phyloP scores from a whole-genome alignment of 202 grass and related monocot genomes.

The Sporobolus alterniflorus region DNA sequence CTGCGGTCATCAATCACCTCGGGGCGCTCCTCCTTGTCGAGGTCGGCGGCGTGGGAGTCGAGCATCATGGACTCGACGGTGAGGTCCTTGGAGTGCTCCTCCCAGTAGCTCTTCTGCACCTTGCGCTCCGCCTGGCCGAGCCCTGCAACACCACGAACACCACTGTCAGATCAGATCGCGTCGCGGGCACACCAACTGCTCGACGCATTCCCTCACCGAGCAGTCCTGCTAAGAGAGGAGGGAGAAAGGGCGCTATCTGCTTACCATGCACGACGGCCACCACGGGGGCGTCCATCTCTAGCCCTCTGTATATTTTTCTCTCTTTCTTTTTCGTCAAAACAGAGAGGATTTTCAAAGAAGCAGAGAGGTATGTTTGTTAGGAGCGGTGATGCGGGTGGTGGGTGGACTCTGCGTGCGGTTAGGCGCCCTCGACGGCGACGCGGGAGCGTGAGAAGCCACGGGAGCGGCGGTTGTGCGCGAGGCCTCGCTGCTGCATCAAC shows the following conservation, averaged over 20 bases:
- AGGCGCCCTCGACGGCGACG: slow-evolving; percentile 85
- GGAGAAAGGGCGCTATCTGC: too few species aligned
- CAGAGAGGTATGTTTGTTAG: background rate
- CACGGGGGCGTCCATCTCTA: slow-evolving; percentile 43
- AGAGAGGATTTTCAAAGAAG: background rate
- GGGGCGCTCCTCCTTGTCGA: slow-evolving; percentile 96
- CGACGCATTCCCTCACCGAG: background rate
- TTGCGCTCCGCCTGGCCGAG: slow-evolving; percentile 73
- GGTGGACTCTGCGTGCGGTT: background rate
- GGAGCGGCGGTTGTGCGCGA: slow-evolving; percentile 74
- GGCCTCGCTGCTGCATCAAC: slow-evolving; percentile 80
- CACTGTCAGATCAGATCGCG: background rate
- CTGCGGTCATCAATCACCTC: slow-evolving; percentile 47
- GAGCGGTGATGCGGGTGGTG: background rate
- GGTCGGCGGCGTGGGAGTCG: slow-evolving; percentile 87
- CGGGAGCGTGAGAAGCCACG: slow-evolving; percentile 98
- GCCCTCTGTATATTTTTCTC: background rate
- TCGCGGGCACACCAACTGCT: background rate
- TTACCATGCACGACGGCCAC: slow-evolving; percentile 59
- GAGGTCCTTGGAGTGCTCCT: slow-evolving; percentile 93
- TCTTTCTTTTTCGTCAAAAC: background rate
- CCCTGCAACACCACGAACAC: slow-evolving; percentile 11
- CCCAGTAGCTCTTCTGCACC: slow-evolving; percentile 95
- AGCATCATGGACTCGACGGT: slow-evolving; percentile 99
- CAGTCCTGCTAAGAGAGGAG: background rate